phyloP scores from a whole-genome alignment of 371 early-diverging fungal genomes.

The Mortierella sp. region DNA sequence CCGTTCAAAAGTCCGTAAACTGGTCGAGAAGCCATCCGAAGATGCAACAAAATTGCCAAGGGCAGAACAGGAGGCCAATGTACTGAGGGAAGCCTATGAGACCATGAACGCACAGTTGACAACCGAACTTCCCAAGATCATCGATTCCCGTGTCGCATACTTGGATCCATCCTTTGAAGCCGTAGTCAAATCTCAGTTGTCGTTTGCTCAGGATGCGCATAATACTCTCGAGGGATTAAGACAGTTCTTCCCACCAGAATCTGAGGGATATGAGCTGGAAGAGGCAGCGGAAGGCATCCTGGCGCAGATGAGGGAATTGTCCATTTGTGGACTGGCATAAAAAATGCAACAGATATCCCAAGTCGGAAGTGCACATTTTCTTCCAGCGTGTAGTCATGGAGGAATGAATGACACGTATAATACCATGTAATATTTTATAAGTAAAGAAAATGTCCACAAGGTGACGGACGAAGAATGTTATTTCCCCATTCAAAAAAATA shows the following conservation, averaged over 20 bases:
- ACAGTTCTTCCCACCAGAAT: slow-evolving; percentile 34
- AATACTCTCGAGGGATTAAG: slow-evolving; percentile 69
- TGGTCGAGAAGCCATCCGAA: slow-evolving; percentile 84
- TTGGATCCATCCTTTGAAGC: slow-evolving; percentile 86
- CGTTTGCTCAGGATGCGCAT: slow-evolving; percentile 84
- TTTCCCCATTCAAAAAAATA: too few relatives aligned
- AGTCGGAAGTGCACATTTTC: too few relatives aligned
- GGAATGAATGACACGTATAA: too few relatives aligned
- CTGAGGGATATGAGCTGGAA: slow-evolving; percentile 61
- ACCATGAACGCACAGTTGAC: slow-evolving; percentile 83
- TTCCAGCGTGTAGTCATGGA: too few relatives aligned
- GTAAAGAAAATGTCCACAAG: too few relatives aligned
- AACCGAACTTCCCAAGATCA: slow-evolving; percentile 89
- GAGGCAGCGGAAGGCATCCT: slow-evolving; percentile 81
- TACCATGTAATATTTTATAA: background rate
- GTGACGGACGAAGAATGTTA: too few relatives aligned
- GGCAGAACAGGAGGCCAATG: slow-evolving; percentile 79
- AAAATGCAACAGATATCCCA: too few relatives aligned
- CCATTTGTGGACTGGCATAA: slow-evolving; percentile 78
- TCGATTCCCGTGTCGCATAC: slow-evolving; percentile 58
- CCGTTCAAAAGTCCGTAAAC: slow-evolving; percentile 78
- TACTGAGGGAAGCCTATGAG: slow-evolving; percentile 85
- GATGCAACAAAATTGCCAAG: slow-evolving; percentile 77
- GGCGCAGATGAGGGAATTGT: slow-evolving; percentile 88
- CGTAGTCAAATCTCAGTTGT: slow-evolving; percentile 86